Percentiles rank a stretch among this genome's conserved stretches.
phyloP scores from a whole-genome alignment of 2,329 filamentous ascomycete species.

The Chrysoporthe cubensis region DNA sequence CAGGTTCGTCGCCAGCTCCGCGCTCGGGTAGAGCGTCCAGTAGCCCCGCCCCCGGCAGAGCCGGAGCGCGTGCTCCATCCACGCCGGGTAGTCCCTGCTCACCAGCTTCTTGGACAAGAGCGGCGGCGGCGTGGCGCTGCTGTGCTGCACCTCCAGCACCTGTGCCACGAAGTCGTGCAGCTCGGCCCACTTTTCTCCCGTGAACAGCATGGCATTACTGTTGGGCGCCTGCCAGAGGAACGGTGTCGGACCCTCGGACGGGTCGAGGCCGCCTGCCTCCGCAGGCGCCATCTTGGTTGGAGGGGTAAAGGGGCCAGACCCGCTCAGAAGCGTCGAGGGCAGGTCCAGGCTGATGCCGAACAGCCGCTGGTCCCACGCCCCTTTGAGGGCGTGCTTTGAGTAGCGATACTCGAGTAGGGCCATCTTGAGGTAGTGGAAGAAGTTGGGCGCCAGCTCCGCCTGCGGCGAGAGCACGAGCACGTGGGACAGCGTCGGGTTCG shows the following conservation, averaged over 20 bases:
- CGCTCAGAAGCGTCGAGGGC: conserved; percentile 67
- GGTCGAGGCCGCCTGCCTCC: background rate
- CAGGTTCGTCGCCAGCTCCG: conserved; percentile 56
- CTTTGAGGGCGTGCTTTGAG: conserved; percentile 53
- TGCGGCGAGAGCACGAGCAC: conserved; percentile 85
- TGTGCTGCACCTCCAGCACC: conserved; percentile 53
- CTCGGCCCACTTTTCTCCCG: conserved; percentile 85
- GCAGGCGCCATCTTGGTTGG: conserved; percentile 36
- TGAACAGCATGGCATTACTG: conserved; percentile 79
- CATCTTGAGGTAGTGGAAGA: conserved; percentile 79
- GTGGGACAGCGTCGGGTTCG: conserved; percentile 65
- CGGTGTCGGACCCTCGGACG: conserved; percentile 44
- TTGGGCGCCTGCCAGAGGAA: conserved; percentile 88
- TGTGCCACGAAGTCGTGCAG: conserved; percentile 79
- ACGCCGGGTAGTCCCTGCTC: conserved; percentile 72
- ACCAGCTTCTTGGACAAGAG: conserved; percentile 60
- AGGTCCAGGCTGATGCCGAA: conserved; percentile 81
- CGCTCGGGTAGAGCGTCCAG: conserved; percentile 76
- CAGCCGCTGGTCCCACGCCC: conserved; percentile 57
- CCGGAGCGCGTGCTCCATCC: conserved; percentile 78
- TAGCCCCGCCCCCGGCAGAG: conserved; percentile 79
- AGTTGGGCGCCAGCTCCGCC: conserved; percentile 77
- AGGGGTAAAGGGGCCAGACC: conserved; percentile 56
- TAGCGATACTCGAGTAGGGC: conserved; percentile 77
- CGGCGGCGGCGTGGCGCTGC: conserved; percentile 39